Evolutionary conservation across 768 basidiomycete genomes (phyloP).

Genomic region (Trametes cingulata): DNA sequence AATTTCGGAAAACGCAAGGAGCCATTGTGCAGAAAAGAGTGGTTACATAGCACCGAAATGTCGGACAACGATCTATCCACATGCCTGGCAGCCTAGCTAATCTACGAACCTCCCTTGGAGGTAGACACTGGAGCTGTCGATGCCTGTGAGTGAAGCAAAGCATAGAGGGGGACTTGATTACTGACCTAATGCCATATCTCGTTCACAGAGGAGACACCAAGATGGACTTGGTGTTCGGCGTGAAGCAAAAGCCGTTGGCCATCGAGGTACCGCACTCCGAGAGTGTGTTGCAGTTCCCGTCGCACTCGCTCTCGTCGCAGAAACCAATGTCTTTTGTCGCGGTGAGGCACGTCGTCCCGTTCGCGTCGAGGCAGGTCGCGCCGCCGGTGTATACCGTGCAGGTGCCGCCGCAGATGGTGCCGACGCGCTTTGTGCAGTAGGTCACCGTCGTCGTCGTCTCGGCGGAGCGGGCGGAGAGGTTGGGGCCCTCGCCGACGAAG

Average conservation of each 20-base stretch:
- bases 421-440: constrained; percentile 30
- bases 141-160: too few relatives aligned
- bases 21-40: too few relatives aligned
- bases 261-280: constrained; percentile 29
- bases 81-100: too few relatives aligned
- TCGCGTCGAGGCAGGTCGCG: constrained; percentile 30
- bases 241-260: constrained; percentile 33
- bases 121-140: too few relatives aligned
- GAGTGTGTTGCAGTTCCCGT: constrained; percentile 29
- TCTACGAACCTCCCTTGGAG: too few relatives aligned
- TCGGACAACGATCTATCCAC: too few relatives aligned
- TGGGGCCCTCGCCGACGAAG: constrained; percentile 27
- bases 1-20: too few relatives aligned
- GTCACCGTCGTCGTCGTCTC: constrained; percentile 30
- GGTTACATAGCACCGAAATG: too few relatives aligned
- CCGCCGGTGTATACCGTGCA: constrained; percentile 38
- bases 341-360: constrained; percentile 33
- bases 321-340: constrained; percentile 35
- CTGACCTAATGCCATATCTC: too few relatives aligned
- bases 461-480: constrained; percentile 19
- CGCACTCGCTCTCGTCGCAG: constrained; percentile 31
- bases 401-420: constrained; percentile 32
- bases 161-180: too few relatives aligned
- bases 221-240: constrained; percentile 35
- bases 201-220: not conserved